Percentiles rank a stretch among this genome's conserved stretches.
phyloP scores from a whole-genome alignment of 352 stramenopile genomes.

The Globisporangium orthogonon region DNA sequence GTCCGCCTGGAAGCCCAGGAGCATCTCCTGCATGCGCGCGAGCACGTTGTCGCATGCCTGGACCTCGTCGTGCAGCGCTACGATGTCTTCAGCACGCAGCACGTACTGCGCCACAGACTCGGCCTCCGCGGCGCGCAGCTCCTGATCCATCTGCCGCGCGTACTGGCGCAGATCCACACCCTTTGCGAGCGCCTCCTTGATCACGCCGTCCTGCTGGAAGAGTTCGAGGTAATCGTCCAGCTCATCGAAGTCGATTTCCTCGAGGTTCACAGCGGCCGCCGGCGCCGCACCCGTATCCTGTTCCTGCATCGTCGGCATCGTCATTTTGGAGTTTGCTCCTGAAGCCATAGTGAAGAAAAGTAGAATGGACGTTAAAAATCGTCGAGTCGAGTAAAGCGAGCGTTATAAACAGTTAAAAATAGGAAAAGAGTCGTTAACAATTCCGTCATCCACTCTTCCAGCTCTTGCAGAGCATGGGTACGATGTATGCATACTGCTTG shows the following conservation, averaged over 20 bases:
- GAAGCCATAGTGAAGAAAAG: too few species aligned
- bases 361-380: too few species aligned
- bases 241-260: slow-evolving; percentile 92
- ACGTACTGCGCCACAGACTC: slow-evolving; percentile 87
- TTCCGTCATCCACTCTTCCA: too few species aligned
- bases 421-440: too few species aligned
- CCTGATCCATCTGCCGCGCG: slow-evolving; percentile 85
- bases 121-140: slow-evolving; percentile 81
- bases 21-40: slow-evolving; percentile 96
- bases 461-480: too few species aligned
- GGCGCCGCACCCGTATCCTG: not conserved
- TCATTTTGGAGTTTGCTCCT: too few species aligned
- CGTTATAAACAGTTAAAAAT: too few species aligned
- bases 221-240: slow-evolving; percentile 91
- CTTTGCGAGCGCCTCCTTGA: slow-evolving; percentile 88
- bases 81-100: slow-evolving; percentile 85
- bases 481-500: too few species aligned
- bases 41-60: slow-evolving; percentile 96
- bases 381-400: too few species aligned
- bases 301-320: not conserved
- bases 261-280: slow-evolving; percentile 35
- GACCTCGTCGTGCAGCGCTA: slow-evolving; percentile 91
- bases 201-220: slow-evolving; percentile 92
- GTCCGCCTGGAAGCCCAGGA: slow-evolving; percentile 97
- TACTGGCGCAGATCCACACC: slow-evolving; percentile 91